Evolutionary conservation across 805 yeast genomes (phyloP).

Genomic region (Metschnikowia lochheadii): DNA sequence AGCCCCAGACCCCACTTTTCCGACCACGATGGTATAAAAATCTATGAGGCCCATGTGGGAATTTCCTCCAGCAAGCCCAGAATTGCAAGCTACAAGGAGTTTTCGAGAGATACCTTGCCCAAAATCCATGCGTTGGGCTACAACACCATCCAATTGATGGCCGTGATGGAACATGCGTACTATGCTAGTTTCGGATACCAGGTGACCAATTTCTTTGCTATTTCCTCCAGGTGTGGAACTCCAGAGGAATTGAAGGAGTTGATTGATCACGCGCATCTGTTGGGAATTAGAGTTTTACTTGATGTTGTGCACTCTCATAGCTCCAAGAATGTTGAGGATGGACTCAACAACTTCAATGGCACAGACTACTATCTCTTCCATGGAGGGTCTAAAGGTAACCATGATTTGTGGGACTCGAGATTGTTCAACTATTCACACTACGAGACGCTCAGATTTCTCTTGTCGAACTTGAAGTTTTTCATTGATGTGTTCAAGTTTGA

Average conservation of each 20-base stretch:
- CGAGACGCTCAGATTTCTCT: conserved; percentile 82
- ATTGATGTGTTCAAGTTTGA: conserved; percentile 83
- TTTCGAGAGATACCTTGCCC: conserved; percentile 78
- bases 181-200: conserved; percentile 98
- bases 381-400: conserved; percentile 83
- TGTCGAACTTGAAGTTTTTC: conserved; percentile 80
- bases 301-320: conserved; percentile 97
- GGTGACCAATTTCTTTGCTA: conserved; percentile 87
- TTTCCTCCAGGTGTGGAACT: conserved; percentile 85
- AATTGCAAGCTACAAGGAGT: conserved; percentile 81
- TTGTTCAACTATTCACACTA: conserved; percentile 87
- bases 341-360: conserved; percentile 89
- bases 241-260: conserved; percentile 92
- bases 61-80: conserved; percentile 88
- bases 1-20: conserved; percentile 56
- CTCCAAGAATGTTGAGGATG: conserved; percentile 90
- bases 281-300: conserved; percentile 80
- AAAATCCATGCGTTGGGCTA: conserved; percentile 80
- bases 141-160: conserved; percentile 93
- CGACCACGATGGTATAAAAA: conserved; percentile 48
- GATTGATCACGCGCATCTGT: conserved; percentile 84
- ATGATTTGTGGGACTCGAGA: conserved; percentile 95
- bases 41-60: conserved; percentile 95
- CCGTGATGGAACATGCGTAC: conserved; percentile 97
- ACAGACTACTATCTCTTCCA: conserved; percentile 95